A percentile compares a stretch with the other conserved stretches of the same genome.
Evolutionary conservation across 78 protist genomes (phyloP).

Genomic region (Polysphondylium violaceum): DNA sequence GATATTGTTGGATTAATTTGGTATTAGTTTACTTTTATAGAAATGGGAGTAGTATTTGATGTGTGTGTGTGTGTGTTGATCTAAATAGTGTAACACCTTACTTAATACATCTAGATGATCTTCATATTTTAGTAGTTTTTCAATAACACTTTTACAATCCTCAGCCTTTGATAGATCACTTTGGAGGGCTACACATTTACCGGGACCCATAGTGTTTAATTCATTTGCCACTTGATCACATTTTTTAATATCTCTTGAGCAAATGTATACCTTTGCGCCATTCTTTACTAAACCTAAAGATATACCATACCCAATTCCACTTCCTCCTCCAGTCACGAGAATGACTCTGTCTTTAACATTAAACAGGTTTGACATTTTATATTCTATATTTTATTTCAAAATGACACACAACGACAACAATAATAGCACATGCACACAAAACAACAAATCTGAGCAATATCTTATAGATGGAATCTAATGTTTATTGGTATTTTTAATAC

Average conservation of each 20-base stretch:
- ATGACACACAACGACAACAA: too few relatives aligned
- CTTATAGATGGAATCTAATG: neutral
- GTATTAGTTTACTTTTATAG: neutral
- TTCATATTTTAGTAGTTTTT: constrained; percentile 30
- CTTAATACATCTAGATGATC: constrained; percentile 27
- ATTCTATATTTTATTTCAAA: too few relatives aligned
- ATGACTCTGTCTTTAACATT: constrained; percentile 29
- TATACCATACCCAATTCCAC: constrained; percentile 64
- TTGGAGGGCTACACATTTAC: constrained; percentile 62
- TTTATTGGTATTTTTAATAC: neutral
- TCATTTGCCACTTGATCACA: constrained; percentile 24
- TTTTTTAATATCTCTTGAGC: constrained; percentile 63
- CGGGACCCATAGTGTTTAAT: constrained; percentile 43
- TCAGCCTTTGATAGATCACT: constrained; percentile 51
- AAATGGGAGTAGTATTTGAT: too few relatives aligned
- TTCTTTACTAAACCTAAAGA: constrained; percentile 46
- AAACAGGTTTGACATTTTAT: constrained; percentile 38
- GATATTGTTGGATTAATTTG: neutral
- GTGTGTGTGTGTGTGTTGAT: too few relatives aligned
- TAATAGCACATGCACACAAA: too few relatives aligned
- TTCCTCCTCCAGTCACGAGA: constrained; percentile 69
- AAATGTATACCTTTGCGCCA: constrained; percentile 74
- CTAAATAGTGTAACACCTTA: too few relatives aligned
- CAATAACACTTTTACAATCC: constrained; percentile 9
- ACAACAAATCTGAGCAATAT: too few relatives aligned